Percentiles rank a stretch among this genome's conserved stretches.
Conservation (phyloP, 2,329 filamentous ascomycete genomes). For the Colletotrichum sp. region DNA sequence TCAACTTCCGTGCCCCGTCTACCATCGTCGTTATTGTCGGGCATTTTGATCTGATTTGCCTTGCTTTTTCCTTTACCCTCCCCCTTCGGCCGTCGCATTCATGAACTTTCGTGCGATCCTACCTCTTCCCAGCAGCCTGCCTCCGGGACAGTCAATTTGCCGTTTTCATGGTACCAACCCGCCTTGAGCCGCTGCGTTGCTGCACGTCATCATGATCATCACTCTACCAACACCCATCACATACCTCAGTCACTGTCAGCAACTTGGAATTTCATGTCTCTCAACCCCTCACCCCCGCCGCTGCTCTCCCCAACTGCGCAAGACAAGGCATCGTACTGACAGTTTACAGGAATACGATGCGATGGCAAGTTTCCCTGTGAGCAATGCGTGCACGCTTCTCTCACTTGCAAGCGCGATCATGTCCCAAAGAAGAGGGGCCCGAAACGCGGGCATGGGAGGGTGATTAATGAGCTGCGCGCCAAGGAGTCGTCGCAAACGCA, state of each 20-base stretch:
- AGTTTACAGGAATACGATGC: slow-evolving; percentile 44
- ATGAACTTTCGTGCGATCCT: slow-evolving; percentile 24
- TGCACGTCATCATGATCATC: slow-evolving; percentile 13
- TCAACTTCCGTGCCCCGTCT: background rate
- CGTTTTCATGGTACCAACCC: slow-evolving; percentile 11
- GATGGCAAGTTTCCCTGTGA: slow-evolving; percentile 59
- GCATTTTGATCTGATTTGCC: background rate
- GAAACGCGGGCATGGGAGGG: slow-evolving; percentile 65
- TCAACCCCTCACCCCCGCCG: background rate
- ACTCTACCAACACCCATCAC: background rate
- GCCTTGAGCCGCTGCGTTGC: background rate
- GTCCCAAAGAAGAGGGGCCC: slow-evolving; percentile 69
- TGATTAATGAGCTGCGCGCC: slow-evolving; percentile 65
- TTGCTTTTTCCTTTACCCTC: background rate
- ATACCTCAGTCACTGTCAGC: background rate
- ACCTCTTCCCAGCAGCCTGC: slow-evolving; percentile 22
- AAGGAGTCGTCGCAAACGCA: slow-evolving; percentile 39
- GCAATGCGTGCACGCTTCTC: slow-evolving; percentile 62
- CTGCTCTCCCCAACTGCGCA: background rate
- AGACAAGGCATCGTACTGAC: background rate
- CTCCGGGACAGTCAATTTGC: slow-evolving; percentile 19
- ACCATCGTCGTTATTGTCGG: background rate
- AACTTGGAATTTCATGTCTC: background rate
- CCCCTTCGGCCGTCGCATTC: background rate
- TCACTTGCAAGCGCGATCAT: slow-evolving; percentile 69